A percentile compares a stretch with the other conserved stretches of the same genome.
phyloP scores from a whole-genome alignment of 2,329 filamentous ascomycete genomes.

The Phialemoniopsis sp. region DNA sequence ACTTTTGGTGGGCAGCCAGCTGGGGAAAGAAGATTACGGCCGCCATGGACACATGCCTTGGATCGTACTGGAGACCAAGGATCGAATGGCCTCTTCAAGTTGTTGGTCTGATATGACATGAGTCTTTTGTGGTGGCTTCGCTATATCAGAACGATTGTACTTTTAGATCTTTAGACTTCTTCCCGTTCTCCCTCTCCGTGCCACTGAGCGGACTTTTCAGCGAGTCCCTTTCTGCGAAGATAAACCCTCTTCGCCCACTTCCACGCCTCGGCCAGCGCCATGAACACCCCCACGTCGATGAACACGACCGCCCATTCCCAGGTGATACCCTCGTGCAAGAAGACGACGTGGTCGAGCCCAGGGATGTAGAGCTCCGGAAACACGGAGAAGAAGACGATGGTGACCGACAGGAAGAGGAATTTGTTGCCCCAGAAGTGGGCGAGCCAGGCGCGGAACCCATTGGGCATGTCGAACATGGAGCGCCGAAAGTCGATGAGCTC shows the following conservation, averaged over 20 bases:
- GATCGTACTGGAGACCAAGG: too few relatives aligned
- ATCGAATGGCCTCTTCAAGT: too few relatives aligned
- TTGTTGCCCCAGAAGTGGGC: slow-evolving; percentile 50
- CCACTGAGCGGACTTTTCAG: too few relatives aligned
- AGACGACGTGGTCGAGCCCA: slow-evolving; percentile 59
- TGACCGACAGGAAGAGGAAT: slow-evolving; percentile 45
- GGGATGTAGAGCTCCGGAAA: slow-evolving; percentile 66
- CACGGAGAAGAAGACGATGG: slow-evolving; percentile 50
- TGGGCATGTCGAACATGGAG: slow-evolving; percentile 58
- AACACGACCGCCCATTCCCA: slow-evolving; percentile 72
- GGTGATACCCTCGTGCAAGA: slow-evolving; percentile 60
- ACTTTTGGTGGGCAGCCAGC: too few relatives aligned
- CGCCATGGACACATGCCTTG: too few relatives aligned
- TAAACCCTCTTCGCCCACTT: slow-evolving; percentile 62
- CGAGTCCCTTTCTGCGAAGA: slow-evolving; percentile 28
- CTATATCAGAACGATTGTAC: too few relatives aligned
- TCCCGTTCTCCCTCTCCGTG: too few relatives aligned
- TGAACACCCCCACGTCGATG: slow-evolving; percentile 55
- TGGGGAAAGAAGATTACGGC: too few relatives aligned
- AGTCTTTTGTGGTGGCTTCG: too few relatives aligned
- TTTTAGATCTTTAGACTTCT: too few relatives aligned
- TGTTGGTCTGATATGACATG: too few relatives aligned
- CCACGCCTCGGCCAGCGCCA: slow-evolving; percentile 60
- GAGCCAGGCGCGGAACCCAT: slow-evolving; percentile 52
- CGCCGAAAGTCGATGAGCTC: slow-evolving; percentile 63